Evolutionary conservation across 208 protist genomes (phyloP).

Genomic region (Leishmania aethiopica): DNA sequence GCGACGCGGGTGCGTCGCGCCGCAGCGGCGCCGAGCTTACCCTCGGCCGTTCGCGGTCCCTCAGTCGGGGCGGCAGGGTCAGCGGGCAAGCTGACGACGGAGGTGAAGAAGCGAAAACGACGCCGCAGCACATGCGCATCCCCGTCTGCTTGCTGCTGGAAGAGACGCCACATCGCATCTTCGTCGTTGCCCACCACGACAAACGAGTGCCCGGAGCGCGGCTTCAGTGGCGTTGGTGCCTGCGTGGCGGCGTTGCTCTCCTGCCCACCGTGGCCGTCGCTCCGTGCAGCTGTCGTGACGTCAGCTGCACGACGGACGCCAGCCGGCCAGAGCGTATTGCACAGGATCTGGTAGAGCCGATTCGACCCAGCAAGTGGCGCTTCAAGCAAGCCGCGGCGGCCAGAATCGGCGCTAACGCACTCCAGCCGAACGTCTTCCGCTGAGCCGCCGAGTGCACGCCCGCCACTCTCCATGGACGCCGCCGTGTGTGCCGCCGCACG

Average conservation of each 20-base stretch:
- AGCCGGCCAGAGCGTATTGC: constrained; percentile 64
- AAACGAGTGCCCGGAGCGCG: constrained; percentile 7
- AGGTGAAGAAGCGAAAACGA: constrained; percentile 27
- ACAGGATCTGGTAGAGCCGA: constrained; percentile 56
- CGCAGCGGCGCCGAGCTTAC: neutral
- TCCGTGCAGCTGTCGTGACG: neutral
- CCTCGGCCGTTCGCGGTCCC: no score
- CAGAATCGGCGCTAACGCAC: constrained; percentile 9
- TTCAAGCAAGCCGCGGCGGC: constrained; percentile 38
- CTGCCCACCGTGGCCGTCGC: neutral
- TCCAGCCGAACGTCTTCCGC: neutral
- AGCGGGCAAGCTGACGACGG: constrained; percentile 1
- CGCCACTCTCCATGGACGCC: neutral
- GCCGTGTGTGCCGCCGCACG: neutral
- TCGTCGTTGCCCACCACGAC: constrained; percentile 26
- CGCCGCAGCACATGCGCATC: neutral
- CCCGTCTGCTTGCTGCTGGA: neutral
- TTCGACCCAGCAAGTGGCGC: constrained; percentile 41
- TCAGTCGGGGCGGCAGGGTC: neutral
- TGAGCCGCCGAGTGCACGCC: neutral
- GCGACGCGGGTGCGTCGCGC: neutral
- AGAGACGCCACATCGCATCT: constrained; percentile 10
- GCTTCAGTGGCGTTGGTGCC: neutral
- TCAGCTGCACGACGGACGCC: neutral
- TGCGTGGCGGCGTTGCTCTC: neutral